Percentiles rank a stretch among this genome's conserved stretches.
Evolutionary conservation across 2,329 filamentous ascomycete species (phyloP).

Genomic region (Akanthomyces uredinophilus): DNA sequence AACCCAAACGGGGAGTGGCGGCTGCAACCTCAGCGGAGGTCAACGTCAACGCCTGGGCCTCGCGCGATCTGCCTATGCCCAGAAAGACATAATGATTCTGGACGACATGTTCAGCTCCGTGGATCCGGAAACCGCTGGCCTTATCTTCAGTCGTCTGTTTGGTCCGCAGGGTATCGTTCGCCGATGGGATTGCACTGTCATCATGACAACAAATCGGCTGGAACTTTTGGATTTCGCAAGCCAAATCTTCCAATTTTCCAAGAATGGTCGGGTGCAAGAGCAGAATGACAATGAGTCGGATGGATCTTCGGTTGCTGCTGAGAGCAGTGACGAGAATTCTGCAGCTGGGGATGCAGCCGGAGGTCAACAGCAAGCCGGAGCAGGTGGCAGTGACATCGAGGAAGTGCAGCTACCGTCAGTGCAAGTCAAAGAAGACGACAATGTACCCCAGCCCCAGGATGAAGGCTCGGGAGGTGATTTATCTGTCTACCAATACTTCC

Average conservation of each 20-base stretch:
- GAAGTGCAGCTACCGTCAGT: background rate
- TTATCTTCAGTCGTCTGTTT: background rate
- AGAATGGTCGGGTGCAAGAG: background rate
- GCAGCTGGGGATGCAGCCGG: no score
- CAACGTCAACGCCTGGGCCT: slow-evolving; percentile 2
- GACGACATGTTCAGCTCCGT: slow-evolving; percentile 7
- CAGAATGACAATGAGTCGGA: background rate
- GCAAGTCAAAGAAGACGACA: background rate
- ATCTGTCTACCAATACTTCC: background rate
- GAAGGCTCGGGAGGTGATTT: background rate
- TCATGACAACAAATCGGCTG: slow-evolving; percentile 3
- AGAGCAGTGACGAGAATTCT: background rate
- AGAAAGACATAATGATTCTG: background rate
- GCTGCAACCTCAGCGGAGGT: slow-evolving; percentile 3
- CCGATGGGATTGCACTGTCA: background rate
- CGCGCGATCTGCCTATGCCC: background rate
- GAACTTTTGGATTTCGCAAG: background rate
- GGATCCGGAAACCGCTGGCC: background rate
- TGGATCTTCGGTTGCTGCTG: background rate
- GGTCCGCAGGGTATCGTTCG: background rate
- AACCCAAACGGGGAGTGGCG: background rate
- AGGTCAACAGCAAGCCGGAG: no score
- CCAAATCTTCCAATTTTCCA: background rate
- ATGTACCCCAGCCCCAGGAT: background rate
- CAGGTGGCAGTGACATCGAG: background rate